Base-by-base conservation (phyloP, 2,329 filamentous ascomycete genomes). In the Botrytis fabae region DNA sequence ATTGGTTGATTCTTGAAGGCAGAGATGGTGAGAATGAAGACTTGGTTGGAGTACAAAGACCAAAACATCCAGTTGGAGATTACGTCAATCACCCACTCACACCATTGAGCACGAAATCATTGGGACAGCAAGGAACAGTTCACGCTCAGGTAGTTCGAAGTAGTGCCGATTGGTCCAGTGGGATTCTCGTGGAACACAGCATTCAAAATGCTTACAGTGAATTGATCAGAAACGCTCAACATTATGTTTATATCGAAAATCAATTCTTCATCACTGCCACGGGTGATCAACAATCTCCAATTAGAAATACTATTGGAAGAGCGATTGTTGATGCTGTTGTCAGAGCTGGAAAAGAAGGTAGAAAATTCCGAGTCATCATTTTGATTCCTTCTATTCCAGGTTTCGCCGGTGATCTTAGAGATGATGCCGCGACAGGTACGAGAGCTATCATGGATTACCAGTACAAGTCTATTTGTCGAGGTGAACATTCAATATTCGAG, bases 191-290 rank as follows among this genome's bases (percentile, higher is more conserved):
- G 0, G 94, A 97, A 74, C 91, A 93, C 77, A 94, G 91, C 68
- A 97, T 97, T 73, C 93, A 96, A 77, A 97, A 94, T 78, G 93
- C 94, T 0, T 97, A 97, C 81, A 86, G 86, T 73, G 93, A 97
- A 75, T 84, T 97, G 44, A 98, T 98, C 78, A 86, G 91, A 69
- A 93, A 93, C 69, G 95, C 95, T 0, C 85, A 98, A 82, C 95
- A 98, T 81, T 98, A 90, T 78, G 92, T 99, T 38, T 99, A 98
- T 84, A 97, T 99, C 74, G 96, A 99, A 82, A 98, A 98, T 79
- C 96, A 99, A 79, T 98, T 98, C 85, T 99, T 98, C 86, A 98
- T 88, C 83, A 97, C 94, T 1, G 93, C 96, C 0, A 98, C 95
- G 0, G 94, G 94, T 14, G 91, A 96, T n/a, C 83, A 97, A 51